Evolutionary conservation across 1,284 basidiomycete genomes (phyloP), one percentile per base, ranked within the genome.

Genomic region (Heterobasidion occidentale): DNA sequence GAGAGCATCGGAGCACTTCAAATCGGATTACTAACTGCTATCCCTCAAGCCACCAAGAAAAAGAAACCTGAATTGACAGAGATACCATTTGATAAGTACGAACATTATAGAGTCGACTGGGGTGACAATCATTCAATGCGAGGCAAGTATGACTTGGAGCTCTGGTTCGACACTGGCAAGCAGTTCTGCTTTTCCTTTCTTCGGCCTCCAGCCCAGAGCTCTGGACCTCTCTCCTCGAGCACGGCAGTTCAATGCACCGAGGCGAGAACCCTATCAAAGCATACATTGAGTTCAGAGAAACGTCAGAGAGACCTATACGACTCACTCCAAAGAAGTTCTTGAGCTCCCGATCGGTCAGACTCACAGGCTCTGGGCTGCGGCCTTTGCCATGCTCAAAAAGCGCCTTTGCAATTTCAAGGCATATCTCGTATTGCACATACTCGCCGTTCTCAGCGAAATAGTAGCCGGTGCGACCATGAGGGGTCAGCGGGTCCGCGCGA

Each of bases 371-470:
- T 4, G 59, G 46, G 15, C 51, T 61, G 20, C 58, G 53, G 6
- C 33, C 46, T n/a, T 55, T 56, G 15, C 62, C 77, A 34, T 74
- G 67, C 3, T 65, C 67, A 9, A 81, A 64, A 75, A 80, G 78
- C 5, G 68, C 64, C 56, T 79, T 77, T 1, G 71, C 71, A 42
- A 78, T 74, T 4, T 56, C 61, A 8, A 67, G 64, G 6, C 70
- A 69, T 1, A 72, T 71, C 42, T 74, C 74, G 19, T 68, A 67
- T 49, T 78, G 57, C 36, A 74, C 62, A 34, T 71, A 64, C 11
- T 64, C 62, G 19, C 61, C 61, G 45, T 54, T 54, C 54, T 60
- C 65, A n/a, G 52, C 62, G 45, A 64, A 64, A 57, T 61, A 67
- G 53, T 56, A 62, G n/a, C 64, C 65, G 14, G 63, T 60, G 19